These are phyloP conservation scores for Hyphopichia homilentoma DNA, from an alignment of 805 yeast genomes.

Conservation along the genomic window DNA sequence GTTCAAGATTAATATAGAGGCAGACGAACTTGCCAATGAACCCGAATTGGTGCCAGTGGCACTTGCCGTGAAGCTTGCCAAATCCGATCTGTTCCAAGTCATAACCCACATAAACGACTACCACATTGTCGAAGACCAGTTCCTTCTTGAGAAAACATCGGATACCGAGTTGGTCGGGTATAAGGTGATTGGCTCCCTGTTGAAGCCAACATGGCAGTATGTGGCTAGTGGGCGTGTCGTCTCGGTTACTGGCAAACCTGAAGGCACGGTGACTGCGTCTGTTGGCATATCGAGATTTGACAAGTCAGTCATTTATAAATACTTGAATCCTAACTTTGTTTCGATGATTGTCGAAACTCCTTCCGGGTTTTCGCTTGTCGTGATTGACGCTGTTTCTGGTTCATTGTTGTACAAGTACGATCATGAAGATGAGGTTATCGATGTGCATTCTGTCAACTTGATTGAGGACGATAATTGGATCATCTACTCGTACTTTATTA, in stretches of 20 bases:
- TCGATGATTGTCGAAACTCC: slow-evolving; percentile 40
- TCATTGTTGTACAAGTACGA: slow-evolving; percentile 46
- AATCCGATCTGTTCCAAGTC: too few relatives aligned
- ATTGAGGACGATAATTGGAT: slow-evolving; percentile 83
- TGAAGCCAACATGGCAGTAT: slow-evolving; percentile 28
- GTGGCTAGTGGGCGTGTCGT: too few relatives aligned
- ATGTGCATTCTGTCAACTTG: slow-evolving; percentile 42
- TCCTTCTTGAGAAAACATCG: slow-evolving; percentile 9
- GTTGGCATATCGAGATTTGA: slow-evolving; percentile 68
- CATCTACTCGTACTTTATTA: slow-evolving; percentile 59
- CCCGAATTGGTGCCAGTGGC: slow-evolving; percentile 1
- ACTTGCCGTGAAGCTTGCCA: neutral
- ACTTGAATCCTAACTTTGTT: slow-evolving; percentile 66
- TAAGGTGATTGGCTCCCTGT: slow-evolving; percentile 10
- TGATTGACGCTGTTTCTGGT: slow-evolving; percentile 73
- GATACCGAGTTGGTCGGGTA: slow-evolving; percentile 17
- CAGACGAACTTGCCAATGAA: neutral
- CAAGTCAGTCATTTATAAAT: slow-evolving; percentile 77
- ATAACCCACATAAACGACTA: too few relatives aligned
- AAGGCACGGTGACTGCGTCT: slow-evolving; percentile 35
- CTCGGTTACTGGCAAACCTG: slow-evolving; percentile 16
- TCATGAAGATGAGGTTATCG: slow-evolving; percentile 36
- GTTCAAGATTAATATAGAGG: slow-evolving; percentile 2
- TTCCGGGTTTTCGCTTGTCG: slow-evolving; percentile 37
- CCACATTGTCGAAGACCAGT: slow-evolving; percentile 5